phyloP scores from a whole-genome alignment of 306 rosid species.

The Bauhinia variegata region DNA sequence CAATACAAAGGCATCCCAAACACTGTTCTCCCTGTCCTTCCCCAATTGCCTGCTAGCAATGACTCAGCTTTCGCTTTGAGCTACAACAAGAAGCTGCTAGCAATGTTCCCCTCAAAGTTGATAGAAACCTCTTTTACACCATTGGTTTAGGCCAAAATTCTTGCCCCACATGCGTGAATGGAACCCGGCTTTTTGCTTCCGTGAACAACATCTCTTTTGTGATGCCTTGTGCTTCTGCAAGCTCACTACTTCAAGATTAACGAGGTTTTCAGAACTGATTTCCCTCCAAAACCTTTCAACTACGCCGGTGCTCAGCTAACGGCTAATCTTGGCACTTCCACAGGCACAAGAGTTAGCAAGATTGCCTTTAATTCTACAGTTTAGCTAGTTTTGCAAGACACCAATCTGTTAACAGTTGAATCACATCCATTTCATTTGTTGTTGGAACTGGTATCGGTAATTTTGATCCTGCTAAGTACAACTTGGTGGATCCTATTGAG shows the following conservation, averaged over 20 bases:
- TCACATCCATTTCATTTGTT: conserved; percentile 83
- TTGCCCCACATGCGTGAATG: conserved; percentile 74
- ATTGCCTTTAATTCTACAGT: conserved; percentile 70
- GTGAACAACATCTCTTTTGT: conserved; percentile 76
- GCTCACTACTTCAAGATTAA: conserved; percentile 70
- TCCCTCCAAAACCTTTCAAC: conserved; percentile 68
- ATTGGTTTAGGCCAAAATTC: conserved; percentile 68
- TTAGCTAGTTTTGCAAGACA: conserved; percentile 74
- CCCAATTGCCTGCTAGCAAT: conserved; percentile 60
- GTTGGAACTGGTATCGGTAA: conserved; percentile 79
- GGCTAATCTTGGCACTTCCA: conserved; percentile 56
- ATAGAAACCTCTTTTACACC: conserved; percentile 67
- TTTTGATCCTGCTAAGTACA: conserved; percentile 63
- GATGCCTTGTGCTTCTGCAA: conserved; percentile 91
- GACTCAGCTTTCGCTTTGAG: conserved; percentile 61
- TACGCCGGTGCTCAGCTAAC: conserved; percentile 72
- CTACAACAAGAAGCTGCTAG: conserved; percentile 63
- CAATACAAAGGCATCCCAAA: conserved; percentile 75
- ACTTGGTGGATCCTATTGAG: conserved; percentile 79
- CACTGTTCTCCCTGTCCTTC: conserved; percentile 69
- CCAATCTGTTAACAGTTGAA: conserved; percentile 69
- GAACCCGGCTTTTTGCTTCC: conserved; percentile 76
- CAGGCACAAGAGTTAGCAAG: conserved; percentile 69
- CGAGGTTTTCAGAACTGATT: conserved; percentile 75
- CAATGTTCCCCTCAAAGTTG: conserved; percentile 77